A percentile compares a stretch with the other conserved stretches of the same genome.
Conservation (phyloP, 495 filamentous ascomycete genomes). For the Coniosporium apollinis region DNA sequence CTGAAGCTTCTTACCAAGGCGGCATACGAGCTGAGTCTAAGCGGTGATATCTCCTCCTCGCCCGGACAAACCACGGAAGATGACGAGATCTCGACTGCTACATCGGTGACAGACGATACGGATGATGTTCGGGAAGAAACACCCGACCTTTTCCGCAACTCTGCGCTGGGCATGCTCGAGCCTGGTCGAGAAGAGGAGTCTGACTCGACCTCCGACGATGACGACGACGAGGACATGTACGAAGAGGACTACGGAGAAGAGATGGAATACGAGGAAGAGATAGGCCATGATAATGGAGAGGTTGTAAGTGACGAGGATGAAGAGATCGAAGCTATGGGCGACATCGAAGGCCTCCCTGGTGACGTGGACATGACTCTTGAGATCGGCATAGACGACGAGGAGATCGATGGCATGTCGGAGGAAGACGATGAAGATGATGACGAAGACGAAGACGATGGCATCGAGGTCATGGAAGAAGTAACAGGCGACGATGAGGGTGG, state of each 20-base stretch:
- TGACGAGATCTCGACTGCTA: slow-evolving; percentile 78
- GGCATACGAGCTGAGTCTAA: slow-evolving; percentile 68
- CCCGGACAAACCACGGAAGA: slow-evolving; percentile 52
- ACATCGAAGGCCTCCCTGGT: slow-evolving; percentile 70
- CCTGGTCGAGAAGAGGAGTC: slow-evolving; percentile 63
- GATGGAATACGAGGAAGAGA: slow-evolving; percentile 69
- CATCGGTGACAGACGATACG: slow-evolving; percentile 73
- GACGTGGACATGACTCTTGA: slow-evolving; percentile 27
- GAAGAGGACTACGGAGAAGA: slow-evolving; percentile 57
- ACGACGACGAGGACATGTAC: slow-evolving; percentile 27
- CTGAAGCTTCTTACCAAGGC: slow-evolving; percentile 74
- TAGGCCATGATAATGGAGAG: slow-evolving; percentile 63
- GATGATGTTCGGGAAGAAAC: slow-evolving; percentile 80
- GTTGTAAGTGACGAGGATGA: slow-evolving; percentile 80
- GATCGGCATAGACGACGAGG: slow-evolving; percentile 19
- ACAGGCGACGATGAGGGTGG: slow-evolving; percentile 49
- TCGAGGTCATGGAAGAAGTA: slow-evolving; percentile 24
- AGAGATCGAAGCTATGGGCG: slow-evolving; percentile 63
- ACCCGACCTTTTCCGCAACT: slow-evolving; percentile 92
- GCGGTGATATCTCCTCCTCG: slow-evolving; percentile 49
- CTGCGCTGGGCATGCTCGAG: slow-evolving; percentile 87
- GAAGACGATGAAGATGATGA: slow-evolving; percentile 44
- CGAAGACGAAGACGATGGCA: slow-evolving; percentile 30
- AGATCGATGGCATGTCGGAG: slow-evolving; percentile 32
- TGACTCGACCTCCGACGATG: slow-evolving; percentile 47